A percentile compares a stretch with the other conserved stretches of the same genome.
These are phyloP conservation scores for Rhododendron williamsianum DNA, from an alignment of 148 eudicot genomes.

Conservation along the genomic window DNA sequence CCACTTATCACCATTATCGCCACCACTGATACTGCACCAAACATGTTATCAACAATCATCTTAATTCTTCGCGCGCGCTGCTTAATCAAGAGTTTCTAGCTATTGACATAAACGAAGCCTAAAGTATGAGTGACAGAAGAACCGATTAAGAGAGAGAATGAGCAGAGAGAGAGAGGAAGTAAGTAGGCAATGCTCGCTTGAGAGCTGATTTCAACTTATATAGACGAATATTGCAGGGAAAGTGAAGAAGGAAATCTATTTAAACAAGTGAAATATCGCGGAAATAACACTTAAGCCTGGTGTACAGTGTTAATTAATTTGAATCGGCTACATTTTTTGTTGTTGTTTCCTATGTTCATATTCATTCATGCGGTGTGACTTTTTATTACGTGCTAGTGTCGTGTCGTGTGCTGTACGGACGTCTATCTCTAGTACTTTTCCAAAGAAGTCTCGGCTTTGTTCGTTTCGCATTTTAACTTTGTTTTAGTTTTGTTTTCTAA, in stretches of 20 bases:
- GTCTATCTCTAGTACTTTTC: no score
- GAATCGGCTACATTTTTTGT: no score
- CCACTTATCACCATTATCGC: constrained; percentile 20
- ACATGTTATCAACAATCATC: constrained; percentile 9
- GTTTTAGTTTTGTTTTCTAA: no score
- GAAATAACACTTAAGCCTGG: no score
- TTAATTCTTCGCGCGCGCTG: neutral
- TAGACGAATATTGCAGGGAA: neutral
- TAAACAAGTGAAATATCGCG: neutral
- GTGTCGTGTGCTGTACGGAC: no score
- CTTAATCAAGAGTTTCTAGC: neutral
- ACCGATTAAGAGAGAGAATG: neutral
- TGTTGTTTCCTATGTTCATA: no score
- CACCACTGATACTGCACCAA: constrained; percentile 15
- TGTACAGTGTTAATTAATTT: no score
- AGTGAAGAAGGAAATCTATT: neutral
- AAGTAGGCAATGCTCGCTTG: neutral
- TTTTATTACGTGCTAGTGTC: no score
- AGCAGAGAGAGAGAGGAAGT: neutral
- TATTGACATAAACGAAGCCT: neutral
- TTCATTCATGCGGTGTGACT: no score
- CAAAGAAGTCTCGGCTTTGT: no score
- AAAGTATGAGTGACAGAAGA: neutral
- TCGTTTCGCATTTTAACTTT: no score
- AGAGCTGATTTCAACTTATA: neutral